phyloP scores from a whole-genome alignment of 805 yeast species.

The Scheffersomyces amazonensis region DNA sequence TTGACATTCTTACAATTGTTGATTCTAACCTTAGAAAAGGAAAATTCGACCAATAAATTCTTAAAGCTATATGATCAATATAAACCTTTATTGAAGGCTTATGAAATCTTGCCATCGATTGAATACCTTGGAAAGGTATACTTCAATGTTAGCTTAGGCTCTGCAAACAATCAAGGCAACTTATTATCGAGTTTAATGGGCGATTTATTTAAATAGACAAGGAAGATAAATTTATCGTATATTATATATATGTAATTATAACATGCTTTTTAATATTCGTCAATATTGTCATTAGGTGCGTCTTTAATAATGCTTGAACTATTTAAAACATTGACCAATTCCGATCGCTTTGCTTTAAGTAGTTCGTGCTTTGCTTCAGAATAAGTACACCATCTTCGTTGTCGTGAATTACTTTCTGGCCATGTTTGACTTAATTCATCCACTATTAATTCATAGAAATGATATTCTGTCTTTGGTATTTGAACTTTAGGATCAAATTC shows the following conservation, averaged over 20 bases:
- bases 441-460: slow-evolving; percentile 76
- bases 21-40: slow-evolving; percentile 53
- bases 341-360: slow-evolving; percentile 56
- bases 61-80: slow-evolving; percentile 52
- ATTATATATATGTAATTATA: neutral
- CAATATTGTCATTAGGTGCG: slow-evolving; percentile 5
- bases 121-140: slow-evolving; percentile 58
- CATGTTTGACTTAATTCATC: slow-evolving; percentile 55
- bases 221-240: neutral
- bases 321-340: slow-evolving; percentile 61
- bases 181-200: slow-evolving; percentile 66
- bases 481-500: slow-evolving; percentile 31
- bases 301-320: slow-evolving; percentile 49
- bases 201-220: slow-evolving; percentile 29
- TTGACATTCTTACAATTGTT: slow-evolving; percentile 71
- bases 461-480: slow-evolving; percentile 82
- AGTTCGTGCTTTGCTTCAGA: slow-evolving; percentile 65
- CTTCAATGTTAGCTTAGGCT: slow-evolving; percentile 53
- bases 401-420: slow-evolving; percentile 71
- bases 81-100: slow-evolving; percentile 26
- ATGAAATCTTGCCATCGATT: slow-evolving; percentile 44
- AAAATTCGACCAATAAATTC: slow-evolving; percentile 47
- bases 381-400: slow-evolving; percentile 73
- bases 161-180: slow-evolving; percentile 36
- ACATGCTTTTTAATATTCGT: slow-evolving; percentile 7